Evolutionary conservation across 768 basidiomycete genomes (phyloP).

Genomic region (Lactifluus echinatus): DNA sequence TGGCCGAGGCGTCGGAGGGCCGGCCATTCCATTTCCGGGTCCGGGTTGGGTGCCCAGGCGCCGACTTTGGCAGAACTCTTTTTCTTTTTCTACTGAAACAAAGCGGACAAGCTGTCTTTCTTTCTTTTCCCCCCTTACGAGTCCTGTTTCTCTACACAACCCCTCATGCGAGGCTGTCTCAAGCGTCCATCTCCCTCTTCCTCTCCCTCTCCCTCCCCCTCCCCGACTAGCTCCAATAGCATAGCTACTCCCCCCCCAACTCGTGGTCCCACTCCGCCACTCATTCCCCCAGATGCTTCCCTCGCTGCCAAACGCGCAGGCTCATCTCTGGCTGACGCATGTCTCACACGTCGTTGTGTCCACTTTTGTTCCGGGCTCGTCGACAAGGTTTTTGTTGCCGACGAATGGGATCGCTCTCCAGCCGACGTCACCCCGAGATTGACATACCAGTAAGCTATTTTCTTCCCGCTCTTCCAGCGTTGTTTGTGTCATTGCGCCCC

Average conservation of each 20-base stretch:
- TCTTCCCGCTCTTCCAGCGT: background rate
- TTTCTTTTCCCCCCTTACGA: background rate
- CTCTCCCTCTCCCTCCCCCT: background rate
- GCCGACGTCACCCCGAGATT: slow-evolving; percentile 52
- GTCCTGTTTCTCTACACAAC: too few relatives aligned
- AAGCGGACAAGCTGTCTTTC: background rate
- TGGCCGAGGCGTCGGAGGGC: background rate
- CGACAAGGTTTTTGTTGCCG: slow-evolving; percentile 55
- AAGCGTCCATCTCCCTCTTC: slow-evolving; percentile 2
- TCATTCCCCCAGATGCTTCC: slow-evolving; percentile 13
- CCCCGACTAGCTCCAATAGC: background rate
- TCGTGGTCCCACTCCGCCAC: slow-evolving; percentile 12
- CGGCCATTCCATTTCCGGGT: background rate
- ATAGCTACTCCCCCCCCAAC: slow-evolving; percentile 17
- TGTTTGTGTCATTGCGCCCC: too few relatives aligned
- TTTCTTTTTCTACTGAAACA: background rate
- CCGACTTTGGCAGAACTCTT: background rate
- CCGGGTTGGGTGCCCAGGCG: background rate
- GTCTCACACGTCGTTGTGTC: slow-evolving; percentile 43
- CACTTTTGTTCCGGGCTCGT: slow-evolving; percentile 47
- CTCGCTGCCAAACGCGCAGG: background rate
- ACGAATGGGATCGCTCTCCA: slow-evolving; percentile 77
- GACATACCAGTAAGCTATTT: slow-evolving; percentile 53
- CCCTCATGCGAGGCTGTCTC: slow-evolving; percentile 19
- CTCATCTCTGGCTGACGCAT: slow-evolving; percentile 3